Percentiles rank a stretch among this genome's conserved stretches.
phyloP scores from a whole-genome alignment of 2,329 filamentous ascomycete species.

The Alternaria consortialis region DNA sequence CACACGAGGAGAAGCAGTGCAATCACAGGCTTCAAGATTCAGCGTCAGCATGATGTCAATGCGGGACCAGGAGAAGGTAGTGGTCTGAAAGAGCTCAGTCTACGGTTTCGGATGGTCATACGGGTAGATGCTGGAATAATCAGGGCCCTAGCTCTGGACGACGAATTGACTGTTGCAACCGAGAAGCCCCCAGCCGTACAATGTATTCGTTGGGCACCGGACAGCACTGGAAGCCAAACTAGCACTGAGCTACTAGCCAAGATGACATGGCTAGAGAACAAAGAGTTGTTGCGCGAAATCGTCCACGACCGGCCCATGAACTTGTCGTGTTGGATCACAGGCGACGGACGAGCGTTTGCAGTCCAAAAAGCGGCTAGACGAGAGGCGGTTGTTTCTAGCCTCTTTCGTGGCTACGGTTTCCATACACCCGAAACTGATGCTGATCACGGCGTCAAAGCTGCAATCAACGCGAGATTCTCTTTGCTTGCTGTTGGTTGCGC shows the following conservation, averaged over 20 bases:
- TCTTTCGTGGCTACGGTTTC: slow-evolving; percentile 93
- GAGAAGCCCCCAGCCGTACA: slow-evolving; percentile 92
- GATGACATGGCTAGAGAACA: slow-evolving; percentile 86
- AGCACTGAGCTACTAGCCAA: slow-evolving; percentile 88
- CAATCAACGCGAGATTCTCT: slow-evolving; percentile 95
- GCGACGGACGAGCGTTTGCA: slow-evolving; percentile 86
- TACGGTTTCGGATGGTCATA: slow-evolving; percentile 97
- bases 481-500: slow-evolving; percentile 85
- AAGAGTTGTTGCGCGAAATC: slow-evolving; percentile 80
- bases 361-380: slow-evolving; percentile 71
- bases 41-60: slow-evolving; percentile 50
- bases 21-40: slow-evolving; percentile 49
- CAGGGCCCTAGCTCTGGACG: slow-evolving; percentile 85
- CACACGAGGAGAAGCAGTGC: slow-evolving; percentile 62
- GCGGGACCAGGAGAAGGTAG: slow-evolving; percentile 80
- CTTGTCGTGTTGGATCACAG: slow-evolving; percentile 89
- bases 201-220: slow-evolving; percentile 93
- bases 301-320: slow-evolving; percentile 97
- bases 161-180: slow-evolving; percentile 91
- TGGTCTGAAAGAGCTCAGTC: slow-evolving; percentile 83
- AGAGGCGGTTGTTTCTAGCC: slow-evolving; percentile 65
- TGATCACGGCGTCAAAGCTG: slow-evolving; percentile 73
- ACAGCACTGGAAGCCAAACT: slow-evolving; percentile 82
- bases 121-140: slow-evolving; percentile 96
- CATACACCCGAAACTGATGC: slow-evolving; percentile 72